Base-by-base conservation (phyloP, 805 yeast genomes). In the Nakazawaea molendinolei region DNA sequence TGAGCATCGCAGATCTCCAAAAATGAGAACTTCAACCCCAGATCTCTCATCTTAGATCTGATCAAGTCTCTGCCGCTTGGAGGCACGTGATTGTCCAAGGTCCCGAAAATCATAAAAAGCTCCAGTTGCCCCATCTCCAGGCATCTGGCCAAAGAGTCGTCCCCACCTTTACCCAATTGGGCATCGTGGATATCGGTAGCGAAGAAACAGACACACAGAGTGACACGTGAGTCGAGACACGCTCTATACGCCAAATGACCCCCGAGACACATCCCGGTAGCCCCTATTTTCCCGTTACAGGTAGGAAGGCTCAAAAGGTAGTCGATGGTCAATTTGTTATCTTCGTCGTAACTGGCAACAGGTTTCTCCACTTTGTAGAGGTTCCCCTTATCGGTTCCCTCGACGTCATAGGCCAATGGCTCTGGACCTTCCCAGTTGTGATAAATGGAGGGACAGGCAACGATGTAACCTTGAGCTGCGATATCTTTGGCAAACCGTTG, bases 191-290 rank as follows among this genome's bases (percentile, higher is more conserved):
- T 78, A 49, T 83, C 92, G 5, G 94, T 83, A 10, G 86, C 84
- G 60, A 83, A 83, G 59, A 81, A 83, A 43, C 87, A 76, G 14
- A 81, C 82, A 8, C 79, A 69, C 13, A 89, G 86, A 9, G 63
- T 60, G 30, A 83, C 74, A 39, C 86, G 59, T 24, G 67, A 62
- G 49, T 82, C 86, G 45, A 81, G 63, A 2, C 79, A 76, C 3
- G 78, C 67, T 45, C 94, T 65, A 60, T 70, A 80, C 1, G 92
- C 90, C 48, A 82, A 61, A 52, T 83, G 92, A 1, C 92, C 94
- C 15, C 92, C 92, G 24, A 83, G 69, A 54, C 94, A 84, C 92
- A 84, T 84, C 14, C 92, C 94, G 3, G 90, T 81, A 30, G 87
- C 79, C 24, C 92, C 92, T 46, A 81, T 71, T 40, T 68, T 72